These are phyloP conservation scores for Allantophomopsis cytisporea DNA, from an alignment of 2,329 filamentous ascomycete species.

Conservation along the genomic window DNA sequence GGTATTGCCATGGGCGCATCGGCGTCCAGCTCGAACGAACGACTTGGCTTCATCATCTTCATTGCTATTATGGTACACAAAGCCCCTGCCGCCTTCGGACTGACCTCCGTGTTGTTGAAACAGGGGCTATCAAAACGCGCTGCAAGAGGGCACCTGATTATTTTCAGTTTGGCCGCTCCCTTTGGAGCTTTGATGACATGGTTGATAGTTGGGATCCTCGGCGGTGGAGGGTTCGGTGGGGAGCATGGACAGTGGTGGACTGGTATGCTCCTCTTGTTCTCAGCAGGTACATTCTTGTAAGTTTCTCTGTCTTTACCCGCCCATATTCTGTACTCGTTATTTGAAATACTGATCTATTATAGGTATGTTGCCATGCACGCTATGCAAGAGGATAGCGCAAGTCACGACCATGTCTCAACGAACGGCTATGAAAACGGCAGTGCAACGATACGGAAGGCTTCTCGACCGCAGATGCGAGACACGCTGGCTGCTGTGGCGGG, in stretches of 20 bases:
- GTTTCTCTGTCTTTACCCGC: slow-evolving; percentile 18
- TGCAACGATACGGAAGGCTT: no score
- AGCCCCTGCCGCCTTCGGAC: slow-evolving; percentile 85
- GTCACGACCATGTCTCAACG: slow-evolving; percentile 32
- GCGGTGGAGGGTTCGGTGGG: slow-evolving; percentile 40
- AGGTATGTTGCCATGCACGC: slow-evolving; percentile 98
- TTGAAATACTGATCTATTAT: slow-evolving; percentile 6
- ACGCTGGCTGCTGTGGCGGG: slow-evolving; percentile 59
- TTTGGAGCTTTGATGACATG: slow-evolving; percentile 76
- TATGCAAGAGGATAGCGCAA: slow-evolving; percentile 65
- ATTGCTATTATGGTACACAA: slow-evolving; percentile 96
- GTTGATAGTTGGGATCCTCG: slow-evolving; percentile 61
- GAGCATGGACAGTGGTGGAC: slow-evolving; percentile 67
- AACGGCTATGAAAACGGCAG: slow-evolving; percentile 41
- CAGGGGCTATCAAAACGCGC: slow-evolving; percentile 82
- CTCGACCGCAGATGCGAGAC: slow-evolving; percentile 47
- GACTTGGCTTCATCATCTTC: slow-evolving; percentile 84
- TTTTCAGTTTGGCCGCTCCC: slow-evolving; percentile 87
- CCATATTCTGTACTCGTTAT: neutral
- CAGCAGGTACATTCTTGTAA: slow-evolving; percentile 88
- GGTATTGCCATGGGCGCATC: slow-evolving; percentile 94
- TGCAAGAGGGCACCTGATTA: slow-evolving; percentile 69
- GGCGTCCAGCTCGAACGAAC: slow-evolving; percentile 57
- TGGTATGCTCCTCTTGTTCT: slow-evolving; percentile 87
- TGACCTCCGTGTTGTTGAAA: slow-evolving; percentile 81